Conservation (phyloP, 1,139 yeast species). For the Blastobotrys arbuscula region DNA sequence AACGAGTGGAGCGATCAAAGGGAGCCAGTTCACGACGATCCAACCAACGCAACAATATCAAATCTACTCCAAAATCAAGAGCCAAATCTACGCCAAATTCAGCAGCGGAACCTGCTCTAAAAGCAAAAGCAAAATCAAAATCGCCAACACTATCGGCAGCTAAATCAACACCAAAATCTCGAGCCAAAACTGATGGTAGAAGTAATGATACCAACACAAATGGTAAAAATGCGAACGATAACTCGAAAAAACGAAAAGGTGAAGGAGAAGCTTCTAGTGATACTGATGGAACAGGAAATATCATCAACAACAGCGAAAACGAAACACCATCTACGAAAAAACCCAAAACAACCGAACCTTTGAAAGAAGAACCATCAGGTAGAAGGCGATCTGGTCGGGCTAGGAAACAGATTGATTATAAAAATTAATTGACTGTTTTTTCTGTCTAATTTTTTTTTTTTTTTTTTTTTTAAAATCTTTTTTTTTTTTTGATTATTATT, state of each 20-base stretch:
- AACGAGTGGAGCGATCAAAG: too few relatives aligned
- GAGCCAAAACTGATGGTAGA: too few relatives aligned
- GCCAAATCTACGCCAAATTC: not conserved
- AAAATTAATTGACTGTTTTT: not conserved
- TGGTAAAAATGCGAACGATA: not conserved
- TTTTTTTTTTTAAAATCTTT: too few relatives aligned
- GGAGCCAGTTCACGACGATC: not conserved
- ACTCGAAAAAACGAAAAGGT: too few relatives aligned
- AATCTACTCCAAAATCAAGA: not conserved
- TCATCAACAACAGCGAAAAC: not conserved
- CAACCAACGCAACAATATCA: not conserved
- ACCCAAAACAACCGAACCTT: not conserved
- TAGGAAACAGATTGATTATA: slow-evolving; percentile 6
- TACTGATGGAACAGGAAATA: not conserved
- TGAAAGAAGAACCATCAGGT: not conserved
- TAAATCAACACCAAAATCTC: not conserved
- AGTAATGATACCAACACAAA: not conserved
- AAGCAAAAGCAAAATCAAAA: not conserved
- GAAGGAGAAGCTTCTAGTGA: not conserved
- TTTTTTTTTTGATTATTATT: too few relatives aligned
- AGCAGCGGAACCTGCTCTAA: not conserved
- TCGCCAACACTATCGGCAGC: too few relatives aligned
- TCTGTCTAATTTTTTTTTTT: too few relatives aligned
- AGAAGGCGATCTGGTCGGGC: slow-evolving; percentile 11
- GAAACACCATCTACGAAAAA: slow-evolving; percentile 1